Base-by-base conservation (phyloP, 441 rosid genomes). In the Erodium trifolium region DNA sequence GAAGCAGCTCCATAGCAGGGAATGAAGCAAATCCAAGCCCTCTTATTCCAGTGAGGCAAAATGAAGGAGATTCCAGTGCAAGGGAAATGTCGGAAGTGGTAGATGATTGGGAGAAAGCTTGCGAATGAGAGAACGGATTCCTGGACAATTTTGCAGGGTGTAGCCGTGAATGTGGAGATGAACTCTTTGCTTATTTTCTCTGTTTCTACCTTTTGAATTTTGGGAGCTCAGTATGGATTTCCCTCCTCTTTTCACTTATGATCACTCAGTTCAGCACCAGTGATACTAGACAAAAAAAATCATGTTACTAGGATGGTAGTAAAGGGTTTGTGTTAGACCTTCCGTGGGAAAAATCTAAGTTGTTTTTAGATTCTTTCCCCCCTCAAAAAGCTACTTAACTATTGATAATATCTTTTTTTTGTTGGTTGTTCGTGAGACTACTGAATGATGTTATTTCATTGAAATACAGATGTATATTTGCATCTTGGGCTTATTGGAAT, bases 41-140 rank as follows among this genome's bases (percentile, higher is more conserved):
- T 66, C 80, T 75, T 64, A 71, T 27, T 67, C 43, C 71, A 7
- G 60, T 59, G 14, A 70, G 72, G 67, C 78, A 73, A 71, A 76
- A 55, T 13, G 84, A 67, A 71, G 83, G 67, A 23, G 79, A 65
- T 66, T 68, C 77, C 1, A 70, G 68, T 43, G 82, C 73, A 75
- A 74, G 70, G 53, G 90, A 82, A 77, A 45, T 13, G 62, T 64
- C 73, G 9, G 91, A 88, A 35, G 96, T 91, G 68, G 95, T 76
- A 60, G 98, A 95, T 76, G 93, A 92, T 73, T 95, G 99, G 98
- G 98, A 92, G 80, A 82, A 90, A 72, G 95, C 93, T 71, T 92
- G 79, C 34, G 88, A 85, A 19, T 88, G 80, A 84, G 69, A 34
- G 31, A 63, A 17, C 37, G 11, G 27, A 63, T 63, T 6, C 43